A percentile compares a stretch with the other conserved stretches of the same genome.
Conservation (phyloP, 164 flowering plant species). For the Magnolia sinica region DNA sequence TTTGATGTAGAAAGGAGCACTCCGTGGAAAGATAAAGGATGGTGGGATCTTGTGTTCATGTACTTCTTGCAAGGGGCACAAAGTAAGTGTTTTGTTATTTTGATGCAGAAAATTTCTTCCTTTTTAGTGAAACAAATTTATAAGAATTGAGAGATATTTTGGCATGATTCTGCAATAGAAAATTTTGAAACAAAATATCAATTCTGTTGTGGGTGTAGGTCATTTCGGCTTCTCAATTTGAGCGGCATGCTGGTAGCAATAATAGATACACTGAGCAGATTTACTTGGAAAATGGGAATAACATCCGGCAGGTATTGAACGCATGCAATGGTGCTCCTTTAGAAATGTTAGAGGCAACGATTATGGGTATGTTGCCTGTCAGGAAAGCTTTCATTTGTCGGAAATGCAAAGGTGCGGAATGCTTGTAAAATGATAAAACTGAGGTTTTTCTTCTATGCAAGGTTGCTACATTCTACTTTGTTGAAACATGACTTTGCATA, state of each 20-base stretch:
- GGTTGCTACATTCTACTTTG: neutral
- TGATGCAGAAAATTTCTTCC: neutral
- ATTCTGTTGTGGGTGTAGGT: conserved; percentile 36
- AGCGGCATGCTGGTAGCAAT: conserved; percentile 71
- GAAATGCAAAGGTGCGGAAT: conserved; percentile 49
- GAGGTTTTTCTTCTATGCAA: neutral
- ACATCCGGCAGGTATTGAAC: conserved; percentile 58
- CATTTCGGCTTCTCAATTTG: conserved; percentile 54
- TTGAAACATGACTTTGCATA: neutral
- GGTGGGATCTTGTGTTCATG: conserved; percentile 67
- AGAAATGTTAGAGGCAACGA: conserved; percentile 38
- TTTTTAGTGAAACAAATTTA: neutral
- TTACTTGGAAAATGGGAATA: conserved; percentile 66
- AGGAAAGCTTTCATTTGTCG: conserved; percentile 29
- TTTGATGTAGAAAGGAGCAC: conserved; percentile 29
- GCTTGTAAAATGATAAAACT: neutral
- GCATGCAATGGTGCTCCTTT: conserved; percentile 45
- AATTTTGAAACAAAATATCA: neutral
- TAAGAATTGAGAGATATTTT: neutral
- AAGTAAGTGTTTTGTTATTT: conserved; percentile 37
- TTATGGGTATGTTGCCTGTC: conserved; percentile 32
- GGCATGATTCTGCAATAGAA: neutral
- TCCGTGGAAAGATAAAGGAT: conserved; percentile 59
- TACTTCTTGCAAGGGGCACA: conserved; percentile 44
- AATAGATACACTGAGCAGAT: conserved; percentile 69